phyloP scores from a whole-genome alignment of 1,284 basidiomycete species.

The Sutorius eximius region DNA sequence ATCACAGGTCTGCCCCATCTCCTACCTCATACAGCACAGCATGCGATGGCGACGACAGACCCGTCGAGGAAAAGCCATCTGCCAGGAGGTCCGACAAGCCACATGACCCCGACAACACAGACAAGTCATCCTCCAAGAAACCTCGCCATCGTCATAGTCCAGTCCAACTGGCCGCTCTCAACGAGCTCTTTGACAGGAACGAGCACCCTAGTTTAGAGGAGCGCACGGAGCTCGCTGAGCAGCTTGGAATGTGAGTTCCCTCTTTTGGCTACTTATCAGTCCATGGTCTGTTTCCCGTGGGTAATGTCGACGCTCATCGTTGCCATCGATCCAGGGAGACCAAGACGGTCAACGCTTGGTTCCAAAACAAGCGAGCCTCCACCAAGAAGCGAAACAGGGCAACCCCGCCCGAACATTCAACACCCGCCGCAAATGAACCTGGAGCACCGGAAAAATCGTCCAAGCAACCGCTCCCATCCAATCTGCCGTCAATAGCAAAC shows the following conservation, averaged over 20 bases:
- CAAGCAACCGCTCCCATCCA: slow-evolving; percentile 29
- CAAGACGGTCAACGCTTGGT: slow-evolving; percentile 82
- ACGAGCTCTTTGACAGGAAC: slow-evolving; percentile 71
- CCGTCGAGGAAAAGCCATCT: slow-evolving; percentile 41
- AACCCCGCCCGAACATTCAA: slow-evolving; percentile 16
- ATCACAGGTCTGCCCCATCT: slow-evolving; percentile 10
- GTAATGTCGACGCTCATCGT: slow-evolving; percentile 10
- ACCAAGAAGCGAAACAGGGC: slow-evolving; percentile 67
- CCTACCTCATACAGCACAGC: slow-evolving; percentile 8
- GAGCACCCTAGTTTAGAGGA: slow-evolving; percentile 74
- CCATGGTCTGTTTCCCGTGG: slow-evolving; percentile 6
- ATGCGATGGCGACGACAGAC: slow-evolving; percentile 26
- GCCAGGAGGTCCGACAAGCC: slow-evolving; percentile 22
- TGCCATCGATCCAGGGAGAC: slow-evolving; percentile 54
- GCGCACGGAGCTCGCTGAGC: slow-evolving; percentile 63
- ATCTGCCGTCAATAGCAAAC: slow-evolving; percentile 45
- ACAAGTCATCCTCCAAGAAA: slow-evolving; percentile 51
- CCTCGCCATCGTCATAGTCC: slow-evolving; percentile 74
- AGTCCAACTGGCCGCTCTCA: slow-evolving; percentile 67
- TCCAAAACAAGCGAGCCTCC: slow-evolving; percentile 80
- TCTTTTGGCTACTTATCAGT: slow-evolving; percentile 29
- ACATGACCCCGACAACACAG: slow-evolving; percentile 23
- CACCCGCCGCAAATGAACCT: slow-evolving; percentile 10
- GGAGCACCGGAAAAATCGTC: slow-evolving; percentile 18
- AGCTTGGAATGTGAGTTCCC: slow-evolving; percentile 66